phyloP scores from a whole-genome alignment of 2,329 filamentous ascomycete genomes.

The Botryotinia narcissicola region DNA sequence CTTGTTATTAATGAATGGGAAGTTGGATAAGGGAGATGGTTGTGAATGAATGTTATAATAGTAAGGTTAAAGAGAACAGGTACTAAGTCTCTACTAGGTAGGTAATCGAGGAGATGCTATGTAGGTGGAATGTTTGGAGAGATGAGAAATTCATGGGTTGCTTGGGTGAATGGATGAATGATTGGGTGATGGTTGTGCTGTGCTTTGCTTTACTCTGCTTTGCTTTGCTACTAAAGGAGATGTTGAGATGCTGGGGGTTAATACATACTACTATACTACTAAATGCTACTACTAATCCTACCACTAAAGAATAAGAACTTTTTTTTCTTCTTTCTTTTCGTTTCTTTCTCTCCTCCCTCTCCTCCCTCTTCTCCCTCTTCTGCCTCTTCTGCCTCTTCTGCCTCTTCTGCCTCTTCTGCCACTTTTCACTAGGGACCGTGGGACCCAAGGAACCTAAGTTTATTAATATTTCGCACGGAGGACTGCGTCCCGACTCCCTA shows the following conservation, averaged over 20 bases:
- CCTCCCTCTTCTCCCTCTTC: no score
- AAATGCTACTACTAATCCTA: not conserved
- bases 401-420: no score
- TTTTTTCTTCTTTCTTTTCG: no score
- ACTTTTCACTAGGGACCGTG: not conserved
- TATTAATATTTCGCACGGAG: not conserved
- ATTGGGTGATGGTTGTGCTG: not conserved
- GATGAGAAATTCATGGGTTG: constrained; percentile 15
- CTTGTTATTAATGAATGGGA: not conserved
- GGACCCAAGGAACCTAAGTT: not conserved
- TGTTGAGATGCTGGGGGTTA: not conserved
- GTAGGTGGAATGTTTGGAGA: constrained; percentile 3
- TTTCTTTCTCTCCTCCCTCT: not conserved
- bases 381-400: no score
- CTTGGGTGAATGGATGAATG: not conserved
- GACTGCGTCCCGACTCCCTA: no score
- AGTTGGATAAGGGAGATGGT: not conserved
- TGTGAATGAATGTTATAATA: no score
- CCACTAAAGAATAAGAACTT: no score
- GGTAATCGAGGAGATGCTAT: not conserved
- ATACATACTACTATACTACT: not conserved
- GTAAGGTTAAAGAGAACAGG: not conserved
- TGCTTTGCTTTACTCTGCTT: no score
- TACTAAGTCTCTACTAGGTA: not conserved
- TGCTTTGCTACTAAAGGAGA: no score